These are phyloP conservation scores for Naganishia randhawae DNA, from an alignment of 768 basidiomycete species.

Conservation along the genomic window DNA sequence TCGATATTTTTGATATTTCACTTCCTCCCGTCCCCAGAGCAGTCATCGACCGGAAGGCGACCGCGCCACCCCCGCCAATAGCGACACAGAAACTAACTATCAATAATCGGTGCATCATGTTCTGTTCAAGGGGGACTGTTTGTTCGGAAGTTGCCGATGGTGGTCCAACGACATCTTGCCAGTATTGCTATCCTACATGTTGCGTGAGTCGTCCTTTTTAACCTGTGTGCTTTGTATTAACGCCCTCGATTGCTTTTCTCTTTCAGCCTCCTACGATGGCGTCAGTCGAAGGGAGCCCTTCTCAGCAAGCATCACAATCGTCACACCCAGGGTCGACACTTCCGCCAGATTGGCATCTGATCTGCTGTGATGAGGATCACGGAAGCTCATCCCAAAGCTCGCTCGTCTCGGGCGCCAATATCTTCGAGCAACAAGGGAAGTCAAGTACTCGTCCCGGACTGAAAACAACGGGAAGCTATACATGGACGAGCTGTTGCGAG, in stretches of 20 bases:
- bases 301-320: neutral
- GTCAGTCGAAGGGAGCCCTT: neutral
- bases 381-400: constrained; percentile 7
- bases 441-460: neutral
- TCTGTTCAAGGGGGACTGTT: neutral
- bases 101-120: constrained; percentile 1
- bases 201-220: neutral
- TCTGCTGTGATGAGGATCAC: constrained; percentile 30
- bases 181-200: constrained; percentile 13
- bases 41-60: neutral
- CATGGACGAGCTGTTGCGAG: constrained; percentile 22
- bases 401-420: too few relatives aligned
- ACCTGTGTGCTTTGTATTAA: neutral
- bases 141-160: constrained; percentile 19
- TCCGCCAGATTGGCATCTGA: constrained; percentile 25
- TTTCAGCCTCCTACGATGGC: neutral
- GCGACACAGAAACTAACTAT: neutral
- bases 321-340: neutral
- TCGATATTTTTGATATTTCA: neutral
- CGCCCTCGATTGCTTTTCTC: neutral
- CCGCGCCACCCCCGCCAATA: neutral
- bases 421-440: neutral
- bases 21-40: neutral
- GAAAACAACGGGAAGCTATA: neutral
- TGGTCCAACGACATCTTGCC: neutral